A percentile compares a stretch with the other conserved stretches of the same genome.
These are phyloP conservation scores for Lactarius sanguifluus DNA, from an alignment of 768 basidiomycete genomes.

Conservation along the genomic window DNA sequence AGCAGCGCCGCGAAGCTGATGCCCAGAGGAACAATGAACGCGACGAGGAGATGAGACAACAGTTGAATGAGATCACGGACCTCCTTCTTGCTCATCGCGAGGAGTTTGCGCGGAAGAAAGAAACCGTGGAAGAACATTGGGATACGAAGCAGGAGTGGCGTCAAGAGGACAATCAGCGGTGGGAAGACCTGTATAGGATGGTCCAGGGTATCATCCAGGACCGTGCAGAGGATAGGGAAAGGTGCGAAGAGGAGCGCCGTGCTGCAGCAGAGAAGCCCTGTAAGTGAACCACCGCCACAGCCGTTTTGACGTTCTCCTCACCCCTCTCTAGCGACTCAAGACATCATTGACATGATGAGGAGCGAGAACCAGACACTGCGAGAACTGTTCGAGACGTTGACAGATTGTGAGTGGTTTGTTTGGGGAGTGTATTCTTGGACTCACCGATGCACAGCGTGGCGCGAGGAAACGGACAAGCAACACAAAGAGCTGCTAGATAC, in stretches of 20 bases:
- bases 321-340: constrained; percentile 50
- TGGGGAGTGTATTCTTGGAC: background rate
- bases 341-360: constrained; percentile 56
- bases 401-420: constrained; percentile 49
- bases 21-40: constrained; percentile 56
- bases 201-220: constrained; percentile 57
- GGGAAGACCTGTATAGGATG: constrained; percentile 59
- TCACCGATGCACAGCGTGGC: constrained; percentile 51
- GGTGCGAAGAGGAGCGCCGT: constrained; percentile 53
- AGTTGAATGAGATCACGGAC: constrained; percentile 71
- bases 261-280: constrained; percentile 57
- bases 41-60: constrained; percentile 57
- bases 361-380: constrained; percentile 60
- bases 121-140: constrained; percentile 60
- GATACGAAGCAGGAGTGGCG: constrained; percentile 60
- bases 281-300: constrained; percentile 34
- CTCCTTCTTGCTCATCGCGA: constrained; percentile 67
- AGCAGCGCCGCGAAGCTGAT: constrained; percentile 62
- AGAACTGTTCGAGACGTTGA: constrained; percentile 53
- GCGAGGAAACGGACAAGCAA: constrained; percentile 60
- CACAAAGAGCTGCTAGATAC: constrained; percentile 67
- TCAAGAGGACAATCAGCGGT: constrained; percentile 56
- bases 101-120: constrained; percentile 57
- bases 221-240: constrained; percentile 50
- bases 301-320: constrained; percentile 29